Base-by-base conservation (phyloP, 1,139 yeast genomes). In the Sugiyamaella pinicola region DNA sequence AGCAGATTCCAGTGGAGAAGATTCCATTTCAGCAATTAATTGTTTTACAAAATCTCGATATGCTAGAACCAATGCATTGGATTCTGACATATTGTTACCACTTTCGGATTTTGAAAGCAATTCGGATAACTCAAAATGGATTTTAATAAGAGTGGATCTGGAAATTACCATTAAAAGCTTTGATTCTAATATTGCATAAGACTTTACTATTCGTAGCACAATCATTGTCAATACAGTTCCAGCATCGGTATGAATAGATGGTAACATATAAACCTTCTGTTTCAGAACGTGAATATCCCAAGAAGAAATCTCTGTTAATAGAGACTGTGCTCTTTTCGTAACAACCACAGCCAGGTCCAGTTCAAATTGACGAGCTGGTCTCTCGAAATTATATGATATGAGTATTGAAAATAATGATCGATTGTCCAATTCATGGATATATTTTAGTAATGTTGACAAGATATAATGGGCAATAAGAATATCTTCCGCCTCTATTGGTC, bases 201-300 rank as follows among this genome's bases (percentile, higher is more conserved):
- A 60, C 15, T 64, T 54, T 10, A 65, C 57, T 39, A 69, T 69
- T 17, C 72, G 59, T 44, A 69, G 59, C 17, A 69, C 71, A 38
- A 69, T 59, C 42, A 64, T 59, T 18, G 72, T 69, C 21, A 69
- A 59, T 15, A 69, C 63, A 22, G 71, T 64, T 5, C 66, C 67
- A 42, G 70, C 69, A 53, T 69, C 73, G 1, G 69, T 61, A 49
- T 57, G 57, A 56, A 58, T 54, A 24, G 59, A 53, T 22, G 64
- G 56, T 49, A 64, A 26, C 7, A 43, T 42, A 49, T 45, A 53
- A 10, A 69, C 69, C 52, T 67, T 67, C 29, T 56, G 58, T 51
- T 69, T 67, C n/a, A 69, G 61, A n/a, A 57, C 55, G 15, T 63
- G 59, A 26, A 69, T 59, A 47, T 66, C 65, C 72, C 72, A 69